Percentiles rank a stretch among this genome's conserved stretches.
These are phyloP conservation scores for Heterobasidion annosum DNA, from an alignment of 1,284 basidiomycete species.

Conservation along the genomic window DNA sequence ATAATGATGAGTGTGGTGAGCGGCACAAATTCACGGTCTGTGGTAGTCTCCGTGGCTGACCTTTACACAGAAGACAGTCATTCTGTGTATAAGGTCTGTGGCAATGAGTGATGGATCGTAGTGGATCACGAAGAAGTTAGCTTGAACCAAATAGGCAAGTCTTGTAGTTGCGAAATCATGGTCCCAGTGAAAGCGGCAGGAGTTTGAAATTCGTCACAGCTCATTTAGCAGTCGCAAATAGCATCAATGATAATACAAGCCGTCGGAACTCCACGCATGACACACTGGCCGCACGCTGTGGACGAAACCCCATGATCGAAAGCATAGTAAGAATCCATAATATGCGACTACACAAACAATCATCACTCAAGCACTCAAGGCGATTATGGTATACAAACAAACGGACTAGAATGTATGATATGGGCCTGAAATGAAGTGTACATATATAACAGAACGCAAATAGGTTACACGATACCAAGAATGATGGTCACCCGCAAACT, in stretches of 20 bases:
- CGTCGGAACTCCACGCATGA: neutral
- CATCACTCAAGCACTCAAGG: too few relatives aligned
- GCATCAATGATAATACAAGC: neutral
- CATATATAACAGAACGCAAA: neutral
- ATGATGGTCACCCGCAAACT: constrained; percentile 71
- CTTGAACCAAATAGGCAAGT: neutral
- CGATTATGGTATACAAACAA: too few relatives aligned
- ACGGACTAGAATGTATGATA: too few relatives aligned
- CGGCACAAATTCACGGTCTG: too few relatives aligned
- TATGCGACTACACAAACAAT: too few relatives aligned
- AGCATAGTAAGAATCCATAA: too few relatives aligned
- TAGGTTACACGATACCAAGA: constrained; percentile 5
- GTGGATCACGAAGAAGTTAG: neutral
- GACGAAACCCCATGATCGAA: too few relatives aligned
- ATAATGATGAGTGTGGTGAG: neutral
- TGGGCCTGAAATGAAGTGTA: neutral
- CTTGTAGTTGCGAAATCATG: neutral
- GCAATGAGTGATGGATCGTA: neutral
- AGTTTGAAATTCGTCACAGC: neutral
- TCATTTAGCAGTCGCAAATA: neutral
- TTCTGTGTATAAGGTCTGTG: neutral
- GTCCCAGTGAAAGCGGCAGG: too few relatives aligned
- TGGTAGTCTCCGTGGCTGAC: neutral
- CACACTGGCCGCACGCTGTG: too few relatives aligned
- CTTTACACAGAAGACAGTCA: neutral